A percentile compares a stretch with the other conserved stretches of the same genome.
Evolutionary conservation across 192 early-diverging fungal species (phyloP).

Genomic region (Glomus cerebriforme): DNA sequence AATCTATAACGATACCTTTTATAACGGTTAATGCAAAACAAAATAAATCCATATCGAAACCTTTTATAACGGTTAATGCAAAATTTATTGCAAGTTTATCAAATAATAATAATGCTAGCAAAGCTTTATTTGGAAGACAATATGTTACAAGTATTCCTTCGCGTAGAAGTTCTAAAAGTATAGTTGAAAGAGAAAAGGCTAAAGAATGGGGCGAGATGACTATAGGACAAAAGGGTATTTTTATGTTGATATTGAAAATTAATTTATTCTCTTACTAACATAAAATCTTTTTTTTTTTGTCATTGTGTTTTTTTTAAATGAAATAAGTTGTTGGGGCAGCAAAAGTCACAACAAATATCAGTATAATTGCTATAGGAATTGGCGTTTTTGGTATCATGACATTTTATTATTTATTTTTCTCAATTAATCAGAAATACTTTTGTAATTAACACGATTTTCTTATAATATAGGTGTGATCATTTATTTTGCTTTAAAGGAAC

Average conservation of each 20-base stretch:
- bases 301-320: not conserved
- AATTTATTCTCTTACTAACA: too few species aligned
- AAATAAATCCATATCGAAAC: not conserved
- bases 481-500: slow-evolving; percentile 49
- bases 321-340: slow-evolving; percentile 51
- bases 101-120: not conserved
- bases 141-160: not conserved
- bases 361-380: slow-evolving; percentile 49
- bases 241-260: not conserved
- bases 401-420: slow-evolving; percentile 8
- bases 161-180: not conserved
- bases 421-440: not conserved
- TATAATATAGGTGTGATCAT: slow-evolving; percentile 32
- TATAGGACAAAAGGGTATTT: not conserved
- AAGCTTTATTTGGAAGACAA: not conserved
- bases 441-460: not conserved
- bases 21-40: not conserved
- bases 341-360: slow-evolving; percentile 50
- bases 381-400: slow-evolving; percentile 39
- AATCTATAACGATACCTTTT: not conserved
- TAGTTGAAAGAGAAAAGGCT: not conserved
- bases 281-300: not conserved
- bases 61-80: not conserved
- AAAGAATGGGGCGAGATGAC: not conserved
- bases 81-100: not conserved